Base-by-base conservation (phyloP, 83 land plant species). In the Picea mariana region DNA sequence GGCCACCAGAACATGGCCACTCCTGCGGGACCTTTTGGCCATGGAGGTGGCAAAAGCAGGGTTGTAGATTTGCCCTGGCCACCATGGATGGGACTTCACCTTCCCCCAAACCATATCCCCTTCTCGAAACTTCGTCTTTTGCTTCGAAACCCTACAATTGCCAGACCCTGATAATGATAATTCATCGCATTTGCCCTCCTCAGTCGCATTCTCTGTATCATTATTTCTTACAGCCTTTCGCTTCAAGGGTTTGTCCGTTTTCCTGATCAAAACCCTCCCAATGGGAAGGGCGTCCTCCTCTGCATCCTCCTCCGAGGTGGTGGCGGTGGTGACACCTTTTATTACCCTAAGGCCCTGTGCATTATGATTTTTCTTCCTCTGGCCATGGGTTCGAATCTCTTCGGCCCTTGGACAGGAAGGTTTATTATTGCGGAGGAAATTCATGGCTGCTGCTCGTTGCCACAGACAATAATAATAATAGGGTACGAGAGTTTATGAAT, bases 51-150 rank as follows among this genome's bases (percentile, higher is more conserved):
- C 93, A 83, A 93, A 85, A 4, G 87, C 84, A 47, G 92, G 93
- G 59, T 85, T 82, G 47, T 81, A 93, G 7, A 93, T 84, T 68
- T 85, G 88, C 4, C 96, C 96, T 6, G 96, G 96, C 96, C 96
- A 93, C 96, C 96, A 93, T 3, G 96, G 96, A 62, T 93, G 93
- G 0, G 96, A 93, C 52, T 93, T 91, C 47, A 93, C 96, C 84
- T 89, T 93, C 0, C 89, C 96, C 96, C 96, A 93, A 20, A 93
- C 96, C 96, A 93, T 89, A 72, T 93, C 96, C 9, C 93, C 96
- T 18, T 73, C 77, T 42, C 23, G n/a, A 73, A 73, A 73, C 55
- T 8, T 72, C 58, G 13, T 52, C 15, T 52, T 52, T 52, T 52
- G 58, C 58, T 52, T 52, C 76, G 23, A 40, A 72, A 38, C 76